A percentile compares a stretch with the other conserved stretches of the same genome.
Evolutionary conservation across 768 basidiomycete species (phyloP).

Genomic region (Filobasidium floriforme): DNA sequence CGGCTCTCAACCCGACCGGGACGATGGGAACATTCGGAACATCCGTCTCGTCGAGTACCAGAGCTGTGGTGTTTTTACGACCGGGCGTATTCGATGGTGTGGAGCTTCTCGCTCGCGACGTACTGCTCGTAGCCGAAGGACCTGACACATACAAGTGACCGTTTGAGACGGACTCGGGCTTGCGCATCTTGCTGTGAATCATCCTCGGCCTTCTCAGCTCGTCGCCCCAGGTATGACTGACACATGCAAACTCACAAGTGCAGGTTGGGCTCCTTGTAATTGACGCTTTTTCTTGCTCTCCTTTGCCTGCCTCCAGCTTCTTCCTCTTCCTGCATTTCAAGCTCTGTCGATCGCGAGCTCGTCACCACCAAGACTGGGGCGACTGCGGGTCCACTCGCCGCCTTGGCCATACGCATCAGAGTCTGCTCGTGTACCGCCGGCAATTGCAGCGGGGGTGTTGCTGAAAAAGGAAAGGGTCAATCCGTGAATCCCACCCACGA

Average conservation of each 20-base stretch:
- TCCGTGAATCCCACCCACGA: neutral
- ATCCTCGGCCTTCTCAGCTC: neutral
- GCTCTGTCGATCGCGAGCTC: neutral
- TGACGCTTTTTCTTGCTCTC: constrained; percentile 35
- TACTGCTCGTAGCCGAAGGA: neutral
- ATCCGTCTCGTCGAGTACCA: neutral
- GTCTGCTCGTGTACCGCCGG: constrained; percentile 16
- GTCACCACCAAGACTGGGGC: neutral
- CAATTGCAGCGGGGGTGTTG: neutral
- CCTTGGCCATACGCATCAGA: constrained; percentile 18
- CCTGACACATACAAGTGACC: constrained; percentile 8
- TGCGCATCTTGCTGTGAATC: constrained; percentile 38
- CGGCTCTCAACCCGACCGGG: neutral
- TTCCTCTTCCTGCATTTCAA: constrained; percentile 5
- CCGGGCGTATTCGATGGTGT: constrained; percentile 11
- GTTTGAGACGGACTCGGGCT: constrained; percentile 30
- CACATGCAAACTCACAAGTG: constrained; percentile 30
- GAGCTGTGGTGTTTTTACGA: constrained; percentile 1
- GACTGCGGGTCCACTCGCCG: neutral
- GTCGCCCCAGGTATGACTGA: neutral
- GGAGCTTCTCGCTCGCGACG: constrained; percentile 9
- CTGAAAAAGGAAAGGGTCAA: neutral
- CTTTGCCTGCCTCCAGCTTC: constrained; percentile 26
- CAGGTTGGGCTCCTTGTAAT: constrained; percentile 42
- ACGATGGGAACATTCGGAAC: neutral